These are phyloP conservation scores for Dryadomyces quercus-mongolicae DNA, from an alignment of 2,329 filamentous ascomycete genomes.

Conservation along the genomic window DNA sequence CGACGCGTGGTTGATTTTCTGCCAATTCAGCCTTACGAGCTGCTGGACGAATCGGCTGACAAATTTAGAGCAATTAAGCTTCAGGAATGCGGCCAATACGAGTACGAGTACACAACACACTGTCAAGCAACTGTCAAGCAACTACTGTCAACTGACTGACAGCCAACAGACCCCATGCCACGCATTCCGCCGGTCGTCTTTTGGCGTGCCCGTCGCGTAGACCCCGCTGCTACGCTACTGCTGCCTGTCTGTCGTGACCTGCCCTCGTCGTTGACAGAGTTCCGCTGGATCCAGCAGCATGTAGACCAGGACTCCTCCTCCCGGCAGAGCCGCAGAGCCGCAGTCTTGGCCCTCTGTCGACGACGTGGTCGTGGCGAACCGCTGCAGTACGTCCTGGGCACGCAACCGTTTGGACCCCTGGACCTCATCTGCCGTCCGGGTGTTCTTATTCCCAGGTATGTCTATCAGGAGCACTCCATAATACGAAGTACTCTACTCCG, in stretches of 20 bases:
- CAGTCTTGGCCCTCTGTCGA: conserved; percentile 30
- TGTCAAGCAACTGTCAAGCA: too few relatives aligned
- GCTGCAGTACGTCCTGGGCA: conserved; percentile 79
- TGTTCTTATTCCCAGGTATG: conserved; percentile 80
- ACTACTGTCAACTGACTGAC: too few relatives aligned
- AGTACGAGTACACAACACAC: too few relatives aligned
- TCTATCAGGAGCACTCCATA: too few relatives aligned
- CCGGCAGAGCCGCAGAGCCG: not conserved
- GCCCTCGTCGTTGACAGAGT: conserved; percentile 51
- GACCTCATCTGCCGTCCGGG: conserved; percentile 65
- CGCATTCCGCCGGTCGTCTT: conserved; percentile 48
- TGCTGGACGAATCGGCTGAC: too few relatives aligned
- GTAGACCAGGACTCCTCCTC: conserved; percentile 15
- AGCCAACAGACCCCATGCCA: conserved; percentile 36
- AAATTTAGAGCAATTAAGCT: too few relatives aligned
- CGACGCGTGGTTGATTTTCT: too few relatives aligned
- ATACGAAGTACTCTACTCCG: too few relatives aligned
- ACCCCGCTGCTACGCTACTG: conserved; percentile 45
- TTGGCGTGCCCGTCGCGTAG: conserved; percentile 38
- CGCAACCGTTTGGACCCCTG: conserved; percentile 75
- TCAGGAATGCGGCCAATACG: too few relatives aligned
- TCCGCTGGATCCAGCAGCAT: conserved; percentile 61
- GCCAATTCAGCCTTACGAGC: too few relatives aligned
- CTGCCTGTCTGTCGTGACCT: conserved; percentile 53
- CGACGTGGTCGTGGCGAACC: conserved; percentile 53